phyloP scores from a whole-genome alignment of 2,329 filamentous ascomycete species.

The Colletotrichum noveboracense region DNA sequence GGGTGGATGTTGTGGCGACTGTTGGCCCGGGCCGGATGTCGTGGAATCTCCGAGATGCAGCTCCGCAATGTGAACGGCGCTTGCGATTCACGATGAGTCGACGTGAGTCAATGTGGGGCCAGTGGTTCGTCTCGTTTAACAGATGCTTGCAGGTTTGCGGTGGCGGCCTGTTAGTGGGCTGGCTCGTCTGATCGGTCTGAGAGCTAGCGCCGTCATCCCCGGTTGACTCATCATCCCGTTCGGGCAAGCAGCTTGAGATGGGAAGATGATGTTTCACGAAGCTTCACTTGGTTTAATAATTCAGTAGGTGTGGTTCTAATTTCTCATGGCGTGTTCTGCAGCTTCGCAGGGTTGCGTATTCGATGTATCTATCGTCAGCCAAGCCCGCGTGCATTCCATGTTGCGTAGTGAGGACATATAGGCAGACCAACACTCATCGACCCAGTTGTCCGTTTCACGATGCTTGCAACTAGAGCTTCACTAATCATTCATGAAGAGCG shows the following conservation, averaged over 20 bases:
- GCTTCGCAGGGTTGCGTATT: neutral
- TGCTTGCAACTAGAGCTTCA: neutral
- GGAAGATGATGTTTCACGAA: neutral
- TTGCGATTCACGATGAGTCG: slow-evolving; percentile 5
- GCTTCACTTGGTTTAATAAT: neutral
- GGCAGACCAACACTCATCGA: neutral
- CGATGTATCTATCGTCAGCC: neutral
- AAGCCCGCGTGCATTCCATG: neutral
- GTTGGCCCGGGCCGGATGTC: neutral
- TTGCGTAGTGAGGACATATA: neutral
- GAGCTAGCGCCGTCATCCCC: neutral
- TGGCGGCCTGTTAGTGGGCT: neutral
- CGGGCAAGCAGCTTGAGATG: neutral
- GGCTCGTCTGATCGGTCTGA: neutral
- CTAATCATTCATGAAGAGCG: neutral
- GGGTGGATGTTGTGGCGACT: neutral
- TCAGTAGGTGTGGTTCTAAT: rapidly evolving
- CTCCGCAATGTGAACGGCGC: neutral
- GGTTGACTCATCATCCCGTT: slow-evolving; percentile 9
- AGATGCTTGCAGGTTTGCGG: rapidly evolving
- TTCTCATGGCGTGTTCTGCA: neutral
- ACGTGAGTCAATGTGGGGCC: slow-evolving; percentile 10
- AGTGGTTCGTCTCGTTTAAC: neutral
- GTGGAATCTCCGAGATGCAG: slow-evolving; percentile 5
- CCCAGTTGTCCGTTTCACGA: neutral